Percentiles rank a stretch among this genome's conserved stretches.
phyloP scores from a whole-genome alignment of 192 early-diverging fungal species.

The Paraglomus brasilianum region DNA sequence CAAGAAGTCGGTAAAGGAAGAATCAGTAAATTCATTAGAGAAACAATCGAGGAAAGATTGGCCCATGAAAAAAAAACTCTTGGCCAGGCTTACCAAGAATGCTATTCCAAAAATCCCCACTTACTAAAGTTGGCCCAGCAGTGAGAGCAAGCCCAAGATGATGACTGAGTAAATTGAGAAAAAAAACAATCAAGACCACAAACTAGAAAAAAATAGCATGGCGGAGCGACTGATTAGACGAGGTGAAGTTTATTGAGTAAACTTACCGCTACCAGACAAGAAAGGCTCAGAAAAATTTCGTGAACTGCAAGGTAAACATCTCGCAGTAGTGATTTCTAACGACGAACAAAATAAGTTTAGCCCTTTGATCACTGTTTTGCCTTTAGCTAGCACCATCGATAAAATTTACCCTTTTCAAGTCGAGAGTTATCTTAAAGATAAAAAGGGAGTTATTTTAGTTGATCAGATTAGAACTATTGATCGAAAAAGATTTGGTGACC shows the following conservation, averaged over 20 bases:
- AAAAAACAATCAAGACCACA: neutral
- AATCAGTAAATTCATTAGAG: slow-evolving; percentile 5
- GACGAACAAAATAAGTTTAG: slow-evolving; percentile 24
- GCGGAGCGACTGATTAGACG: neutral
- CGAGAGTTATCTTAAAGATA: neutral
- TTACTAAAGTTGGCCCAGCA: slow-evolving; percentile 3
- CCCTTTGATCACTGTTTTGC: slow-evolving; percentile 14
- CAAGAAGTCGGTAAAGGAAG: slow-evolving; percentile 9
- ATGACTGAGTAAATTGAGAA: slow-evolving; percentile 15
- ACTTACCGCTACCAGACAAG: slow-evolving; percentile 7
- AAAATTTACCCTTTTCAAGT: slow-evolving; percentile 22
- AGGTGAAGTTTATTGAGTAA: slow-evolving; percentile 22
- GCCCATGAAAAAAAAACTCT: neutral
- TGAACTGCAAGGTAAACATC: slow-evolving; percentile 14
- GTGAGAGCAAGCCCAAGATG: slow-evolving; percentile 14
- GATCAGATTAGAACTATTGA: slow-evolving; percentile 18
- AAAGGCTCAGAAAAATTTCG: slow-evolving; percentile 2
- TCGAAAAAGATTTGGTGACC: neutral
- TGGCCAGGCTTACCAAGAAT: slow-evolving; percentile 6
- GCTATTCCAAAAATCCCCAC: slow-evolving; percentile 13
- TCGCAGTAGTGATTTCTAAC: slow-evolving; percentile 5
- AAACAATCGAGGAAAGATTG: neutral
- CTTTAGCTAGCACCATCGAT: slow-evolving; percentile 4
- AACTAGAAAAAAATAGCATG: neutral
- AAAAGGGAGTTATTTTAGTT: slow-evolving; percentile 7